Evolutionary conservation across 768 basidiomycete genomes (phyloP), one percentile per base, ranked within the genome.

Genomic region (Chiua virens): DNA sequence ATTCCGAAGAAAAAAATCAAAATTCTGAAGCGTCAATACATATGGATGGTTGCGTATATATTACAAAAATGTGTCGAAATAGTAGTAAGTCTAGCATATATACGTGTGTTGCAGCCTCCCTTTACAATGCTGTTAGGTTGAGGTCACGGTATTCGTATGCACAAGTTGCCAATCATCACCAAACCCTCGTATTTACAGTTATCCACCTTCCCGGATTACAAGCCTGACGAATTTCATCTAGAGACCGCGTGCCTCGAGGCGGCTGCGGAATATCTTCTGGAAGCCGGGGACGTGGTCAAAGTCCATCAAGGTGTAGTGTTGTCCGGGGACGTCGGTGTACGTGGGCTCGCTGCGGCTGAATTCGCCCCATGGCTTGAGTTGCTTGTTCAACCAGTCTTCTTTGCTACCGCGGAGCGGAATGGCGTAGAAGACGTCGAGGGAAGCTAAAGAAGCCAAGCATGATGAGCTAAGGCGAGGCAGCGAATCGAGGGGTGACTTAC

Each of bases 271-370:
- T 36, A 66, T 56, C 52, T 63, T 66, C 41, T 66, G 64, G 56
- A 66, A 68, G 0, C 51, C 56, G 1, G 64, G 63, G 5, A 68
- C 66, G 28, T 66, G 64, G 45, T 68, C 66, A 35, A 63, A 59
- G 53, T 66, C 65, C 66, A 66, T 68, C 14, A 66, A 54, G 2
- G 65, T 68, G 43, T 66, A 66, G 43, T 66, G 65, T 11, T 63
- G 58, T 18, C 65, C 65, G 0, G 65, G 65, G 4, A 66, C 65
- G 14, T 66, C 65, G 0, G 52, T 66, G 6, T 52, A 66, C 13
- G 50, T 14, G 3, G 64, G 50, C 48, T 68, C 59, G 25, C 41
- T 10, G 3, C 66, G 66, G 30, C 64, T 51, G 58, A 56, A 66
- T 0, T 8, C 61, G 13, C 5, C 37, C 65, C 66, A 68, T 6